Base-by-base conservation (phyloP, 106 monocot species). In the Narthecium ossifragum region DNA sequence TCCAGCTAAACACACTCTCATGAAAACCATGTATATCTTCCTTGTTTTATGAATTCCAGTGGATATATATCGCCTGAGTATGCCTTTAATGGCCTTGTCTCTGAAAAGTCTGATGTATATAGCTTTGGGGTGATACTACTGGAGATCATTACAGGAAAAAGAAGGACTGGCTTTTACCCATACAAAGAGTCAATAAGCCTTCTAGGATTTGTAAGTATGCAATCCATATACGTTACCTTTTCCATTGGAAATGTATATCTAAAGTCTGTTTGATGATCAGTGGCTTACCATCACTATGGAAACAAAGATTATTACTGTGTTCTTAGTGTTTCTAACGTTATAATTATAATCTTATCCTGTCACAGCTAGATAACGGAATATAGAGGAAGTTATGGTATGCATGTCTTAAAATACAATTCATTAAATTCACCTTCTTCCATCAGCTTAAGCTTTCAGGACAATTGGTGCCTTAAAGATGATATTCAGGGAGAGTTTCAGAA, bases 21-120 rank as follows among this genome's bases (percentile, higher is more conserved):
- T n/a, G n/a, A n/a, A n/a, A n/a, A 43, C 43, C 14, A 17, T 43
- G 18, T 17, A 17, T 6, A 10, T 1, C 12, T 13, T 43, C 2
- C 25, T 23, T 18, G 20, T 25, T 3, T 12, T 55, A 10, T 17
- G 13, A 30, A 30, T 12, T 57, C 34, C 56, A 62, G 63, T 47
- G 55, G 75, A 24, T 63, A 68, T 26, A 75, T 75, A 68, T 49
- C 74, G 3, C 74, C 74, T 5, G 74, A 74, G 54, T 74, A 74
- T 61, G 66, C 60, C 32, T 59, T 62, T 55, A 20, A 69, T 37
- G 68, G 75, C 1, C 23, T 63, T 25, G 62, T 75, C 47, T 75
- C 62, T 18, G 57, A 63, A 3, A 75, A 68, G 26, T 68, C 68
- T 17, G 75, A 75, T 53, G 62, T 69, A 5, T 75, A 63, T 33